Conservation (phyloP, 108 stramenopile genomes). For the Cyclostephanos tholiformis region DNA sequence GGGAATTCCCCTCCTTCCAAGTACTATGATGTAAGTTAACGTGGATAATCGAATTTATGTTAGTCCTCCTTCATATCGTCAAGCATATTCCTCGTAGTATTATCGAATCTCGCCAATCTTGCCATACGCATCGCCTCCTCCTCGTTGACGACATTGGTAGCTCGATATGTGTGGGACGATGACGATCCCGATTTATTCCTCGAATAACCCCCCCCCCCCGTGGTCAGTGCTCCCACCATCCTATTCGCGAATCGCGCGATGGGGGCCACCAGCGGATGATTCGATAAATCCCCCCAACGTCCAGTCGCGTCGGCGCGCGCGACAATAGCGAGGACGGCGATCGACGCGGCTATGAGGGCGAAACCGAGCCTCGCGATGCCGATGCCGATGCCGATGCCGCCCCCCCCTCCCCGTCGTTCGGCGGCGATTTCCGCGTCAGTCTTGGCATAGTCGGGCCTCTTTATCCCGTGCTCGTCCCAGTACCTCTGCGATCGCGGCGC, state of each 20-base stretch:
- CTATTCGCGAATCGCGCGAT: constrained; percentile 10
- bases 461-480: constrained; percentile 73
- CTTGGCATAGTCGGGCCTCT: constrained; percentile 75
- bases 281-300: constrained; percentile 24
- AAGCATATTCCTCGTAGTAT: constrained; percentile 31
- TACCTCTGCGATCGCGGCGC: constrained; percentile 69
- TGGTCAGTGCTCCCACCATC: not conserved
- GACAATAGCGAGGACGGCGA: not conserved
- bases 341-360: not conserved
- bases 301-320: constrained; percentile 19
- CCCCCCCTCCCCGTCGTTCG: constrained; percentile 35
- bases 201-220: not conserved
- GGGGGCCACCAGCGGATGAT: constrained; percentile 18
- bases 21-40: constrained; percentile 15
- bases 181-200: constrained; percentile 35
- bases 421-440: constrained; percentile 64
- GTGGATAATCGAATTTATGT: constrained; percentile 16
- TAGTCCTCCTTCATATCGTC: constrained; percentile 41
- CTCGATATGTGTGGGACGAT: not conserved
- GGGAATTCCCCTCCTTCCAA: too few relatives aligned
- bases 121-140: constrained; percentile 29
- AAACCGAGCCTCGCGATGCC: not conserved
- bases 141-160: constrained; percentile 12
- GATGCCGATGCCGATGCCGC: not conserved
- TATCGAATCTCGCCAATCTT: constrained; percentile 40